These are phyloP conservation scores for Oryza officinalis DNA, from an alignment of 176 grass and related monocot species.

Conservation along the genomic window DNA sequence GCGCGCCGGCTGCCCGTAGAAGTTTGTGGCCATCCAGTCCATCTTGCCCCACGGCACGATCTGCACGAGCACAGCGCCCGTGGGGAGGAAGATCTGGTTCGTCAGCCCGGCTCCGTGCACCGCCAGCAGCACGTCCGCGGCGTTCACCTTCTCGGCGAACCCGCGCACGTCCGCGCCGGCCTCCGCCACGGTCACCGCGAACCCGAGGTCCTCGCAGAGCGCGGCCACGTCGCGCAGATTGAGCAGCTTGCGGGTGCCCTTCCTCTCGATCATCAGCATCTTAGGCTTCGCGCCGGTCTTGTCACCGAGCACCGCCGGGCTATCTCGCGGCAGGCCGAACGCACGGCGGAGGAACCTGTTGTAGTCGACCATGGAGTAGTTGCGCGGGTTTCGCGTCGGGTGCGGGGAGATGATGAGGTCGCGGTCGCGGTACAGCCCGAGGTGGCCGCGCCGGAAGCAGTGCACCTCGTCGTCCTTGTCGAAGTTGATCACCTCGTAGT, in stretches of 20 bases:
- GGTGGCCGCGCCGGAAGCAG: constrained; percentile 50
- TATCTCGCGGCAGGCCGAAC: constrained; percentile 23
- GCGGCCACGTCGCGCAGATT: constrained; percentile 34
- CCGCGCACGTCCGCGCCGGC: constrained; percentile 40
- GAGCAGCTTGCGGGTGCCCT: constrained; percentile 55
- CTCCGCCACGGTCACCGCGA: constrained; percentile 53
- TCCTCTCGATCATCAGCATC: constrained; percentile 56
- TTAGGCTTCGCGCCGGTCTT: not conserved
- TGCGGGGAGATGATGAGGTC: constrained; percentile 57
- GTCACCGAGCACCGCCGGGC: constrained; percentile 40
- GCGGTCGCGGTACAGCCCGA: constrained; percentile 53
- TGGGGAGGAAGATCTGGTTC: constrained; percentile 82
- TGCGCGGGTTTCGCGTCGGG: constrained; percentile 51
- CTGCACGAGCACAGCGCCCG: constrained; percentile 69
- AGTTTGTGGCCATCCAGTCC: constrained; percentile 72
- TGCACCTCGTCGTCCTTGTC: constrained; percentile 63
- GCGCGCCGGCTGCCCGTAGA: constrained; percentile 57
- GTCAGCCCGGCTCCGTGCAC: constrained; percentile 83
- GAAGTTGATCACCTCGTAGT: constrained; percentile 72
- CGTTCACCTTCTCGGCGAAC: constrained; percentile 64
- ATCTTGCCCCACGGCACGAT: constrained; percentile 81
- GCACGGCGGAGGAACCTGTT: constrained; percentile 53
- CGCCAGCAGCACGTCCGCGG: constrained; percentile 71
- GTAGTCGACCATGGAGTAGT: constrained; percentile 59
- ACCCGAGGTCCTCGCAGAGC: constrained; percentile 38